Conservation (phyloP, 192 early-diverging fungal species). For the Phycomyces blakesleeanus region DNA sequence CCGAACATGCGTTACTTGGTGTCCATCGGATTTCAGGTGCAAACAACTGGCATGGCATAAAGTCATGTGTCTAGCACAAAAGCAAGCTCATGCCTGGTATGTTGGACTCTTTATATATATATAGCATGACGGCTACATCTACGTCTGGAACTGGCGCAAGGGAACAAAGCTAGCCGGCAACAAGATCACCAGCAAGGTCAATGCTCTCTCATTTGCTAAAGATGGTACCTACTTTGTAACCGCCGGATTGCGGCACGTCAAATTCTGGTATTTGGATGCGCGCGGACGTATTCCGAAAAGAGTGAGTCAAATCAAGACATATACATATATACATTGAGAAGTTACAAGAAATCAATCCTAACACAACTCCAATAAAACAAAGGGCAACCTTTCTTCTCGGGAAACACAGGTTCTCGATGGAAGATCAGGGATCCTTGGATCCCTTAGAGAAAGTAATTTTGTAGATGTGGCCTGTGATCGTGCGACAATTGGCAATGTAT, state of each 20-base stretch:
- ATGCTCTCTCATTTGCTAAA: slow-evolving; percentile 59
- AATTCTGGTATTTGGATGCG: slow-evolving; percentile 73
- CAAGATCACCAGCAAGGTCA: slow-evolving; percentile 60
- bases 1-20: slow-evolving; percentile 65
- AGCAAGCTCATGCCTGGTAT: not conserved
- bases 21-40: slow-evolving; percentile 73
- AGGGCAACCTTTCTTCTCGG: slow-evolving; percentile 22
- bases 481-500: slow-evolving; percentile 42
- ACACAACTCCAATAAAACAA: not conserved
- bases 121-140: slow-evolving; percentile 76
- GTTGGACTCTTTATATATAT: not conserved
- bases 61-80: slow-evolving; percentile 1
- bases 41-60: not conserved
- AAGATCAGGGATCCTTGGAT: slow-evolving; percentile 59
- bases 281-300: slow-evolving; percentile 33
- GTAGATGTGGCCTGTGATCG: slow-evolving; percentile 61
- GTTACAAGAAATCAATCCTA: too few species aligned
- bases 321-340: too few species aligned
- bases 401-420: slow-evolving; percentile 64
- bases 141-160: slow-evolving; percentile 81
- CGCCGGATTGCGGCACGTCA: slow-evolving; percentile 71
- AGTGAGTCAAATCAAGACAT: slow-evolving; percentile 17
- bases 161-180: slow-evolving; percentile 58
- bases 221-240: slow-evolving; percentile 72
- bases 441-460: slow-evolving; percentile 66